These are phyloP conservation scores for Fusarium nodosum DNA, from an alignment of 2,329 filamentous ascomycete genomes.

Conservation along the genomic window DNA sequence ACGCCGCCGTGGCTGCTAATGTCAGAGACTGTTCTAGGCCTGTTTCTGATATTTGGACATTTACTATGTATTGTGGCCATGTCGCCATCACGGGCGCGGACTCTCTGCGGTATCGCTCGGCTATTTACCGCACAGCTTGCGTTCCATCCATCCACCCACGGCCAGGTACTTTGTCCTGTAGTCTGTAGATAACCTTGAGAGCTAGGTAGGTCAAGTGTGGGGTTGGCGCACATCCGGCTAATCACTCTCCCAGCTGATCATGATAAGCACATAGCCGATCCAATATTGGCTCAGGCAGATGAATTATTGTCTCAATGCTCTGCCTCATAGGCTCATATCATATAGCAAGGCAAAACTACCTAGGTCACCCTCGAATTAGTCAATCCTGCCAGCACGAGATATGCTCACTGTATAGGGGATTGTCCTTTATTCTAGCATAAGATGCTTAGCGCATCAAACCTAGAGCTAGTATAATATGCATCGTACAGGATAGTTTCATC, in stretches of 20 bases:
- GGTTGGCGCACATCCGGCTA: slow-evolving; percentile 38
- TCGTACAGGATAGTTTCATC: slow-evolving; percentile 1
- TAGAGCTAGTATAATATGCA: slow-evolving; percentile 12
- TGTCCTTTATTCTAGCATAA: slow-evolving; percentile 1
- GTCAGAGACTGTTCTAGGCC: slow-evolving; percentile 23
- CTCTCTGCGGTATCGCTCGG: slow-evolving; percentile 32
- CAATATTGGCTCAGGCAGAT: slow-evolving; percentile 19
- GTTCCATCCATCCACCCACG: background rate
- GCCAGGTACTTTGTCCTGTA: slow-evolving; percentile 4
- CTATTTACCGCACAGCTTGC: slow-evolving; percentile 26
- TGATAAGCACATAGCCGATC: slow-evolving; percentile 43
- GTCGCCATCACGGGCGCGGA: background rate
- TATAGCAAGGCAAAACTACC: background rate
- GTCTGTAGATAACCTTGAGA: slow-evolving; percentile 22
- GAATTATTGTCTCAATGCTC: slow-evolving; percentile 20
- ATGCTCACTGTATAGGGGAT: background rate
- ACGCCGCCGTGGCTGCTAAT: slow-evolving; percentile 16
- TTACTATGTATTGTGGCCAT: background rate
- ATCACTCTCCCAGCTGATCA: slow-evolving; percentile 40
- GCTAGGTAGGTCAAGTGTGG: slow-evolving; percentile 40
- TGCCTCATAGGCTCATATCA: slow-evolving; percentile 21
- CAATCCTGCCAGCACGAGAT: background rate
- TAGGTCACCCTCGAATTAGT: background rate
- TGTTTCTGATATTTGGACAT: slow-evolving; percentile 12
- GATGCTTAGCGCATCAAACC: slow-evolving; percentile 5